phyloP scores from a whole-genome alignment of 768 basidiomycete species.

The Termitomyces sp. region DNA sequence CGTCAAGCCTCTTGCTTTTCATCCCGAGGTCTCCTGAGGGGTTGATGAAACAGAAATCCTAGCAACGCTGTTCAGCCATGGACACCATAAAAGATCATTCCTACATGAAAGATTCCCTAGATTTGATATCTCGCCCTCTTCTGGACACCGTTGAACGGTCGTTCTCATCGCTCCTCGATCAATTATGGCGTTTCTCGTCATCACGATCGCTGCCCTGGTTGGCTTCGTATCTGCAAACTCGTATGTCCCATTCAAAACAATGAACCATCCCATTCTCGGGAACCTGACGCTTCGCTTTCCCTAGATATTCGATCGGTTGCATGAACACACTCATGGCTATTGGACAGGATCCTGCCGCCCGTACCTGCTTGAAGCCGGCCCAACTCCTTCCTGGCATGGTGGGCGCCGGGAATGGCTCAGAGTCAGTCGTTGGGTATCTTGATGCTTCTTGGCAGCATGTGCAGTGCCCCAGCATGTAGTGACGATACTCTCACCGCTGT shows the following conservation, averaged over 20 bases:
- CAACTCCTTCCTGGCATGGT: conserved; percentile 24
- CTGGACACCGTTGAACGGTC: conserved; percentile 17
- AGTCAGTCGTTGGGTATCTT: conserved; percentile 35
- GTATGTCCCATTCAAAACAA: conserved; percentile 3
- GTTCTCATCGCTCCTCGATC: conserved; percentile 4
- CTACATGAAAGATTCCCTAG: conserved; percentile 10
- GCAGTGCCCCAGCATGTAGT: conserved; percentile 41
- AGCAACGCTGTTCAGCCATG: background rate
- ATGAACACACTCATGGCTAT: conserved; percentile 15
- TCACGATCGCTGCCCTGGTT: conserved; percentile 19
- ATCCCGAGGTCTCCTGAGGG: background rate
- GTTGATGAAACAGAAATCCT: background rate
- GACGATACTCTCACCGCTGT: conserved; percentile 44
- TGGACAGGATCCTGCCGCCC: conserved; percentile 13
- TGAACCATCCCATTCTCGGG: background rate
- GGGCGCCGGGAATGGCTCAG: conserved; percentile 18
- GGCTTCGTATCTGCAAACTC: conserved; percentile 21
- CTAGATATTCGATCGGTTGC: conserved; percentile 18
- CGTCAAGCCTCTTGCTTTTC: background rate
- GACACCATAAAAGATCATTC: conserved; percentile 10
- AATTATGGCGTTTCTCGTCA: conserved; percentile 16
- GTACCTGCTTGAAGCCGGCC: conserved; percentile 36
- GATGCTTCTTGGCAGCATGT: conserved; percentile 44
- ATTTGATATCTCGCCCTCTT: conserved; percentile 21
- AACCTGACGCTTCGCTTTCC: background rate